These are phyloP conservation scores for Alternaria hordeiaustralica DNA, from an alignment of 2,329 filamentous ascomycete species.

Conservation along the genomic window DNA sequence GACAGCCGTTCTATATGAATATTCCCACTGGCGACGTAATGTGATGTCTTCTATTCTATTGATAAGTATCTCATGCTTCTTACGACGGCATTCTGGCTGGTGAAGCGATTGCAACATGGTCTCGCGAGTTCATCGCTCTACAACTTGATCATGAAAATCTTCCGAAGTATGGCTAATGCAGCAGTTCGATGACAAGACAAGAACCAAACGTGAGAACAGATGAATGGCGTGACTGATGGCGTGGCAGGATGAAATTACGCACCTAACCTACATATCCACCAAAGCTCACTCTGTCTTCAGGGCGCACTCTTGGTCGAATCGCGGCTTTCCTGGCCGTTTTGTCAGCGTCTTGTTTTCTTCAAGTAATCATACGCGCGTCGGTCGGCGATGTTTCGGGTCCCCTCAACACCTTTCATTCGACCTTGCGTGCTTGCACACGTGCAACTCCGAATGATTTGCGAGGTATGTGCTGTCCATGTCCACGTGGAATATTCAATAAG, in stretches of 20 bases:
- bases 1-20: background rate
- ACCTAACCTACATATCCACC: background rate
- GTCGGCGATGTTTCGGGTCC: background rate
- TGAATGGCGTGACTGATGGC: background rate
- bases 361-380: background rate
- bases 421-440: background rate
- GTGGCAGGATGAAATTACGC: background rate
- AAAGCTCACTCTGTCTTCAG: background rate
- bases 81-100: background rate
- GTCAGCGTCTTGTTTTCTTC: background rate
- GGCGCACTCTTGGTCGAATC: background rate
- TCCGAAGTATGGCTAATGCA: background rate
- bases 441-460: background rate
- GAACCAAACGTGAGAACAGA: background rate
- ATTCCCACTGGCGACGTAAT: background rate
- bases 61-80: background rate
- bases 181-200: background rate
- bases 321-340: background rate
- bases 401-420: background rate
- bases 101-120: background rate
- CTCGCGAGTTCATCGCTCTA: background rate
- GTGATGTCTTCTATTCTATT: background rate
- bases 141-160: background rate
- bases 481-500: background rate
- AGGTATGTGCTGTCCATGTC: background rate